Evolutionary conservation across 78 protist genomes (phyloP).

Genomic region (Anaeramoeba flamelloides): DNA sequence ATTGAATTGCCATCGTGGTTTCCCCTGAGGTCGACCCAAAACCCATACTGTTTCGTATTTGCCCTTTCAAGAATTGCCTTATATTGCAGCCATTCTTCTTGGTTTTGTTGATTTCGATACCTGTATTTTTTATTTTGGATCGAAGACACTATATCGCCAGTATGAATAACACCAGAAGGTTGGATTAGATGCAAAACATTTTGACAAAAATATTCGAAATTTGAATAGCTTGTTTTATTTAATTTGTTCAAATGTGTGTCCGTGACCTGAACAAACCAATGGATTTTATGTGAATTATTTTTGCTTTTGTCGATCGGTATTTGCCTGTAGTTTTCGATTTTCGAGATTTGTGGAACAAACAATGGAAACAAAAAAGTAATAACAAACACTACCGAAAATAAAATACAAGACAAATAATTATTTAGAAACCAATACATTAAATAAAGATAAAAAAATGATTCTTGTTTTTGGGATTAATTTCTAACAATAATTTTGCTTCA

Average conservation of each 20-base stretch:
- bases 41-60: neutral
- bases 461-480: too few relatives aligned
- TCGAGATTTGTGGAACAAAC: too few relatives aligned
- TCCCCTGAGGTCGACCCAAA: neutral
- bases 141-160: neutral
- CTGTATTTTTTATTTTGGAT: neutral
- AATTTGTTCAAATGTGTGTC: neutral
- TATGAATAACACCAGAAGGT: neutral
- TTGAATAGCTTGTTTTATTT: neutral
- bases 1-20: neutral
- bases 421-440: too few relatives aligned
- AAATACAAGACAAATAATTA: too few relatives aligned
- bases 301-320: too few relatives aligned
- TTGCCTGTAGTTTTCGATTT: too few relatives aligned
- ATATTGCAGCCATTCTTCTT: neutral
- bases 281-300: too few relatives aligned
- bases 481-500: too few relatives aligned
- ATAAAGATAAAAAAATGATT: too few relatives aligned
- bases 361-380: too few relatives aligned
- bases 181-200: neutral
- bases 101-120: neutral
- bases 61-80: neutral
- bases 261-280: neutral
- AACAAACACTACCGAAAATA: too few relatives aligned
- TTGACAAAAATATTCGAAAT: neutral